Conservation (phyloP, 805 yeast species). For the Ogataea parapolymorpha region DNA sequence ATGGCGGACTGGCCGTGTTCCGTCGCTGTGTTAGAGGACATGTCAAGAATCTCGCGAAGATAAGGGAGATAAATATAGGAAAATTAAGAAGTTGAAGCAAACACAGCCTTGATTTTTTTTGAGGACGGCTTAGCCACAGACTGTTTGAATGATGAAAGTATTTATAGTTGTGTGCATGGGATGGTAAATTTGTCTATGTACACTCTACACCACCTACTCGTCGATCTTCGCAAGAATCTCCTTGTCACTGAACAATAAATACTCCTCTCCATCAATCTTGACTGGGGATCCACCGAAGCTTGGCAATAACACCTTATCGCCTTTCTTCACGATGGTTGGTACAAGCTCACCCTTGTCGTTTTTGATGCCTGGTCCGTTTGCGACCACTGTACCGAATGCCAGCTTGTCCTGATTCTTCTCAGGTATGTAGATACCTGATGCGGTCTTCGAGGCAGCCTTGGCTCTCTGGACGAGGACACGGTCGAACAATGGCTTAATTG, state of each 20-base stretch:
- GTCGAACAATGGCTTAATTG: conserved; percentile 89
- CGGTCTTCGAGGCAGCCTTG: conserved; percentile 88
- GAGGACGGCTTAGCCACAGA: neutral
- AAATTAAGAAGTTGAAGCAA: neutral
- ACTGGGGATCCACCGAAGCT: conserved; percentile 89
- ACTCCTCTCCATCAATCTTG: conserved; percentile 68
- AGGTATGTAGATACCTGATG: conserved; percentile 90
- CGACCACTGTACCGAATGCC: conserved; percentile 86
- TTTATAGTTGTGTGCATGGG: neutral
- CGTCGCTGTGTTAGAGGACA: conserved; percentile 18
- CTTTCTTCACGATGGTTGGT: conserved; percentile 73
- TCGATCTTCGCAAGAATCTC: conserved; percentile 93
- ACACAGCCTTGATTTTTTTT: conserved; percentile 1
- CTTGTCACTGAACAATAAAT: conserved; percentile 72
- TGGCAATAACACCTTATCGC: conserved; percentile 94
- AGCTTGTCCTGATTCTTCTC: conserved; percentile 94
- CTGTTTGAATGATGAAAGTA: neutral
- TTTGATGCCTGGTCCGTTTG: conserved; percentile 84
- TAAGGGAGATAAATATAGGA: conserved; percentile 6
- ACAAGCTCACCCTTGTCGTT: conserved; percentile 73
- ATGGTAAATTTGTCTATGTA: neutral
- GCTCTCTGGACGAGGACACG: conserved; percentile 93
- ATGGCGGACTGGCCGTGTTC: conserved; percentile 2
- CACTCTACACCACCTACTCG: conserved; percentile 36
- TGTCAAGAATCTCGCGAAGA: conserved; percentile 13